A percentile compares a stretch with the other conserved stretches of the same genome.
These are phyloP conservation scores for Aureococcus anophagefferens DNA, from an alignment of 108 stramenopile genomes.

Conservation along the genomic window DNA sequence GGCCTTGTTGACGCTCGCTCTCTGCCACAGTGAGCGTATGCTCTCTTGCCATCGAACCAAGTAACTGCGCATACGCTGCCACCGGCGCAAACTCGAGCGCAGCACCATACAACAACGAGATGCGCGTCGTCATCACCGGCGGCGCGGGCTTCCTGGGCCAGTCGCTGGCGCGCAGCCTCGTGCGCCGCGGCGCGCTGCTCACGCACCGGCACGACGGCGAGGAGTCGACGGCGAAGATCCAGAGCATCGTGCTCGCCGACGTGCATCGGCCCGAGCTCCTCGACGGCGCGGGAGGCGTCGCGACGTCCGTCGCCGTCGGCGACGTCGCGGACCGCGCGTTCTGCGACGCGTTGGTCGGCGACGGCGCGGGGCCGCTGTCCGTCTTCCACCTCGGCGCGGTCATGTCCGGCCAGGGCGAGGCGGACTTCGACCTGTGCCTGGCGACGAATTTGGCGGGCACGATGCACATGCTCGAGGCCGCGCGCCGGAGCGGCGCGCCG, in stretches of 20 bases:
- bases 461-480: constrained; percentile 45
- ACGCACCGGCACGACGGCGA: constrained; percentile 7
- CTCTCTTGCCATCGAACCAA: too few species aligned
- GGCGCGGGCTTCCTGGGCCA: constrained; percentile 58
- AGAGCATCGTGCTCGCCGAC: constrained; percentile 27
- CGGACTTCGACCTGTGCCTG: constrained; percentile 37
- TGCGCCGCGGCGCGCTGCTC: constrained; percentile 22
- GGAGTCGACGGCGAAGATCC: constrained; percentile 33
- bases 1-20: too few species aligned
- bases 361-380: constrained; percentile 17
- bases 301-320: constrained; percentile 19
- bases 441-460: constrained; percentile 42
- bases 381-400: constrained; percentile 52
- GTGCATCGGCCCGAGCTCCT: constrained; percentile 16
- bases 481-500: constrained; percentile 18
- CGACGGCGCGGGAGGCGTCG: background rate
- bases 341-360: constrained; percentile 28
- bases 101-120: too few species aligned
- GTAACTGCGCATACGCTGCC: too few species aligned
- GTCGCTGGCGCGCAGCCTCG: constrained; percentile 36
- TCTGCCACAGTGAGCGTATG: too few species aligned
- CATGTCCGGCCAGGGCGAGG: constrained; percentile 46
- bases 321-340: constrained; percentile 35
- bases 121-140: constrained; percentile 44
- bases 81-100: too few species aligned